phyloP scores from a whole-genome alignment of 2,329 filamentous ascomycete species.

The Fusarium buxicola region DNA sequence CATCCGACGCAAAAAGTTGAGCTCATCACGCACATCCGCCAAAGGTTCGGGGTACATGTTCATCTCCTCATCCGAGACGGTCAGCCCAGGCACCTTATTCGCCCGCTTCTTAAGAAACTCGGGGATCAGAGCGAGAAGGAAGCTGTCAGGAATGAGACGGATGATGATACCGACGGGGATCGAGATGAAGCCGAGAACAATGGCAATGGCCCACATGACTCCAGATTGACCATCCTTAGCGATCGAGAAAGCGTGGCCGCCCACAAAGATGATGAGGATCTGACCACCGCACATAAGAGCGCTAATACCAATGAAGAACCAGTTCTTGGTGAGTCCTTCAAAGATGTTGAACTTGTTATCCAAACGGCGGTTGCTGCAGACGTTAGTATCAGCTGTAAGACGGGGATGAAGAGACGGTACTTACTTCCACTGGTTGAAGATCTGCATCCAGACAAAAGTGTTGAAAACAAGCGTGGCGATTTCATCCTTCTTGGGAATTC shows the following conservation, averaged over 20 bases:
- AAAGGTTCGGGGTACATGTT: conserved; percentile 77
- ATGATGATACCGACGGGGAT: conserved; percentile 85
- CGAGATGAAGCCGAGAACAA: conserved; percentile 86
- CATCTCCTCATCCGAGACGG: conserved; percentile 75
- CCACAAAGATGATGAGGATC: conserved; percentile 89
- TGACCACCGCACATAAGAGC: conserved; percentile 89
- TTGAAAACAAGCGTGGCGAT: conserved; percentile 92
- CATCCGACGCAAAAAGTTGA: conserved; percentile 82
- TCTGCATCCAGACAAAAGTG: conserved; percentile 99
- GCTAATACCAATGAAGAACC: conserved; percentile 90
- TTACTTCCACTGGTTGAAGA: conserved; percentile 97
- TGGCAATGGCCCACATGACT: conserved; percentile 88
- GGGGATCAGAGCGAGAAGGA: conserved; percentile 66
- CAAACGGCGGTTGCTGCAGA: conserved; percentile 80
- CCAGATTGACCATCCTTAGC: conserved; percentile 69
- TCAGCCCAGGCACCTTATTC: conserved; percentile 64
- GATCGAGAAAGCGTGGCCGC: conserved; percentile 84
- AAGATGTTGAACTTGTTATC: conserved; percentile 98
- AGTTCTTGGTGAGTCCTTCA: conserved; percentile 85
- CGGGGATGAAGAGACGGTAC: conserved; percentile 48
- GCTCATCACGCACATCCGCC: conserved; percentile 81
- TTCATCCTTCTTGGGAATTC: conserved; percentile 54
- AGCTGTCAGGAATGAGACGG: conserved; percentile 82
- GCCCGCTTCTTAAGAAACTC: conserved; percentile 63
- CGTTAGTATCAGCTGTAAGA: conserved; percentile 22